Evolutionary conservation across 371 early-diverging fungal species (phyloP).

Genomic region (Mucor lusitanicus): DNA sequence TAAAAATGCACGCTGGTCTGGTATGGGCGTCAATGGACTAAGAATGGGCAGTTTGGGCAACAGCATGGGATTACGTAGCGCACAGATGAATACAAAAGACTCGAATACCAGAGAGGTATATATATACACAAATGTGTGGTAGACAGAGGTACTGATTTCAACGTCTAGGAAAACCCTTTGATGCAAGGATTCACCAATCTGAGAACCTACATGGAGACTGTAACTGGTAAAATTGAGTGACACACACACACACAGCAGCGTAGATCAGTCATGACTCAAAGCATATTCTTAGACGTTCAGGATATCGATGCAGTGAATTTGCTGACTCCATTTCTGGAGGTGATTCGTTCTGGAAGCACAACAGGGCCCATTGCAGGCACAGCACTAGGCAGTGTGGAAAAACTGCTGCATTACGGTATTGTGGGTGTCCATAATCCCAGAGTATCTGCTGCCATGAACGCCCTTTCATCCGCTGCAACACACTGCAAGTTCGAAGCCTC

Average conservation of each 20-base stretch:
- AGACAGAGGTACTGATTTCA: neutral
- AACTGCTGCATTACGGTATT: conserved; percentile 84
- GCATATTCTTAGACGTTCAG: conserved; percentile 28
- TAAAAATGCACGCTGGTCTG: conserved; percentile 86
- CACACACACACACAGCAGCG: neutral
- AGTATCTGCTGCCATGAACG: conserved; percentile 70
- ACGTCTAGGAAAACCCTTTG: conserved; percentile 64
- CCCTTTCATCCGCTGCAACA: conserved; percentile 79
- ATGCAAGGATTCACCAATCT: conserved; percentile 73
- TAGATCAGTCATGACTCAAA: neutral
- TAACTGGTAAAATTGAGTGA: conserved; percentile 47
- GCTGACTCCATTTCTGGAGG: conserved; percentile 88
- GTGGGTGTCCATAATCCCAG: conserved; percentile 73
- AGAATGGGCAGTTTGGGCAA: conserved; percentile 68
- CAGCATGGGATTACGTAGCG: conserved; percentile 66
- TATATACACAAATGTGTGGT: neutral
- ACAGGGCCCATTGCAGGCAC: conserved; percentile 94
- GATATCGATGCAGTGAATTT: conserved; percentile 76
- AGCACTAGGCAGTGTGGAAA: conserved; percentile 87
- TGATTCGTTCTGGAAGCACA: conserved; percentile 89
- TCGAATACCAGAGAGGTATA: conserved; percentile 15
- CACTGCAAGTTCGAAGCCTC: conserved; percentile 96
- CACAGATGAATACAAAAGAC: conserved; percentile 34
- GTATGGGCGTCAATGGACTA: conserved; percentile 62
- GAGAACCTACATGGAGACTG: conserved; percentile 62